phyloP scores from a whole-genome alignment of 805 yeast genomes.

The Candida maesae region DNA sequence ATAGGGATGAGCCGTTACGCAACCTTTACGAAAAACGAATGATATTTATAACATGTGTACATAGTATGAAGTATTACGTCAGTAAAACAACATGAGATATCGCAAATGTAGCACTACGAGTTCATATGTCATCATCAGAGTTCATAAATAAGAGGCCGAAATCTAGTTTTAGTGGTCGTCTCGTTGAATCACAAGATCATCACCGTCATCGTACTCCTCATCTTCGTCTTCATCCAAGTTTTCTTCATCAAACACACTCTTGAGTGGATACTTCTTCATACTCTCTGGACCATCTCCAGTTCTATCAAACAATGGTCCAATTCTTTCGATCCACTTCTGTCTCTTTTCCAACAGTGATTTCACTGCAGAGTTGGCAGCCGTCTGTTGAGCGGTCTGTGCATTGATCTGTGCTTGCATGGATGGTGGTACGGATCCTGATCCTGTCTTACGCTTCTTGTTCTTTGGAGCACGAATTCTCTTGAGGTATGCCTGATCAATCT shows the following conservation, averaged over 20 bases:
- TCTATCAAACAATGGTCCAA: conserved; percentile 74
- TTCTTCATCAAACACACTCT: conserved; percentile 21
- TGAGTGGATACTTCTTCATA: conserved; percentile 23
- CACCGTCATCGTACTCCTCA: conserved; percentile 31
- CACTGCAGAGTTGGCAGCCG: conserved; percentile 73
- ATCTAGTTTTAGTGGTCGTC: conserved; percentile 19
- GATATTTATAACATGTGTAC: background rate
- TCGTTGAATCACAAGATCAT: conserved; percentile 26
- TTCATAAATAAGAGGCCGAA: too few species aligned
- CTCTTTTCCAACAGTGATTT: conserved; percentile 82
- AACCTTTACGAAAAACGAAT: background rate
- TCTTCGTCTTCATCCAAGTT: conserved; percentile 31
- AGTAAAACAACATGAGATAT: too few species aligned
- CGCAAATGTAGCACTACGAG: too few species aligned
- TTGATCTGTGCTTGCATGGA: conserved; percentile 28
- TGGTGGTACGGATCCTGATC: conserved; percentile 22
- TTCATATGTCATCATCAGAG: too few species aligned
- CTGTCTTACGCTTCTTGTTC: conserved; percentile 36
- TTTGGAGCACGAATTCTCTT: conserved; percentile 75
- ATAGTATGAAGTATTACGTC: too few species aligned
- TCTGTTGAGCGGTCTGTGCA: conserved; percentile 48
- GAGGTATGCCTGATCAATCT: conserved; percentile 89
- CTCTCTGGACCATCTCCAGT: conserved; percentile 24
- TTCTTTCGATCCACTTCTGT: conserved; percentile 79
- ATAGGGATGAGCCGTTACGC: conserved; percentile 5